These are phyloP conservation scores for Psilocybe mexicana DNA, from an alignment of 1,284 basidiomycete species.

Conservation along the genomic window DNA sequence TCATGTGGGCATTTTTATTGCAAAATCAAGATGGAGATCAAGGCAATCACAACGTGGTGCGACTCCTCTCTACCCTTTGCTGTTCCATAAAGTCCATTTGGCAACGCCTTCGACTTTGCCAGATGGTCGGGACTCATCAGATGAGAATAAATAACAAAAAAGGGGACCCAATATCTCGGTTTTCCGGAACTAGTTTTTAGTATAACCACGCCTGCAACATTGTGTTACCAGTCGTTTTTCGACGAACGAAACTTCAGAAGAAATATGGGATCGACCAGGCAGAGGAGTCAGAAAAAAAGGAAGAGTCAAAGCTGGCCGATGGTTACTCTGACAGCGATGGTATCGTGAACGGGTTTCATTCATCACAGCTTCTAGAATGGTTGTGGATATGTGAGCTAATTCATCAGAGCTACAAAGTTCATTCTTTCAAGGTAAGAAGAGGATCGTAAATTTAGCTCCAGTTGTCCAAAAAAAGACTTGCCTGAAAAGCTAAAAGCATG, in stretches of 20 bases:
- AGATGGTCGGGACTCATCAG: not conserved
- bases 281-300: too few species aligned
- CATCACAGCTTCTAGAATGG: too few species aligned
- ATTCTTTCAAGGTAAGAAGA: not conserved
- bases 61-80: not conserved
- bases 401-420: not conserved
- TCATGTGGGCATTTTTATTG: slow-evolving; percentile 13
- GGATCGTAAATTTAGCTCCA: not conserved
- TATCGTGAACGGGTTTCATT: too few species aligned
- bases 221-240: not conserved
- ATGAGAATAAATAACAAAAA: not conserved
- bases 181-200: not conserved
- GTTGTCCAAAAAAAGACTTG: not conserved
- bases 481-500: not conserved
- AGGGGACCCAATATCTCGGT: not conserved
- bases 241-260: too few species aligned
- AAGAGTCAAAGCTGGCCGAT: too few species aligned
- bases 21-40: slow-evolving; percentile 1
- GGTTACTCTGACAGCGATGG: too few species aligned
- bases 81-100: not conserved
- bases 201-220: not conserved
- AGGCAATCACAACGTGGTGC: slow-evolving; percentile 9
- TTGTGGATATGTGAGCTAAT: too few species aligned
- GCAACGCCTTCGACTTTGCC: not conserved
- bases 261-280: too few species aligned